Base-by-base conservation (phyloP, 495 filamentous ascomycete species). In the Alectoria sarmentosa region DNA sequence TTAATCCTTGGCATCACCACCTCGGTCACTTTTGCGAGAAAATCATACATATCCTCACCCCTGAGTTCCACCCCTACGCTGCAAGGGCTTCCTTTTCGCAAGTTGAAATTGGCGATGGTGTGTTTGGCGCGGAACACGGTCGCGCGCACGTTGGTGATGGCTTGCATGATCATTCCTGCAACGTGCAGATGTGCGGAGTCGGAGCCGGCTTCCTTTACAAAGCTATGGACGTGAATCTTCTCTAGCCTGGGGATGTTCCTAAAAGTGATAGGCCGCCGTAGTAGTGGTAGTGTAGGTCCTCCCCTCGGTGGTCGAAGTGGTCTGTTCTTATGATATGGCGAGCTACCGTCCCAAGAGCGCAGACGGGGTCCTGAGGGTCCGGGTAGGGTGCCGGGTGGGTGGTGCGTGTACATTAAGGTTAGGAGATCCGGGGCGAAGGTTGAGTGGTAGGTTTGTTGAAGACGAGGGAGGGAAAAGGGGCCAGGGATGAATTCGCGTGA, bases 1-100 rank as follows among this genome's bases (percentile, higher is more conserved):
- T 97, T 98, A 70, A 98, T 92, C 70, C 85, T 86, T 59, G 94
- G 94, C 73, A 97, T 79, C 11, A 98, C 95, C 7, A 97, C 78
- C 75, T 96, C 88, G 46, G 96, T 79, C 68, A 88, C 74, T 77
- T 92, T 92, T 59, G 90, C 85, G 48, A 98, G 68, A 75, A 98
- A 98, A 73, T 95, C 84, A 65, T 89, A 91, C 72, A 96, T 92
- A 58, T 87, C 83, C 75, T 94, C 87, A 21, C 90, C 89, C 38
- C 79, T 75, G 55, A 98, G 72, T 46, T 88, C 84, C 30, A 84
- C 86, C 77, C 82, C 94, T 74, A 84, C 86, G 70, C 77, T 84
- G 60, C 85, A 78, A 36, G 80, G 82, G 76, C 80, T 86, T 59
- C 79, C 78, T 71, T 74, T 73, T 41, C 75, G 80, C 71, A 80